Evolutionary conservation across 441 rosid genomes (phyloP).

Genomic region (Gossypium gossypioides): DNA sequence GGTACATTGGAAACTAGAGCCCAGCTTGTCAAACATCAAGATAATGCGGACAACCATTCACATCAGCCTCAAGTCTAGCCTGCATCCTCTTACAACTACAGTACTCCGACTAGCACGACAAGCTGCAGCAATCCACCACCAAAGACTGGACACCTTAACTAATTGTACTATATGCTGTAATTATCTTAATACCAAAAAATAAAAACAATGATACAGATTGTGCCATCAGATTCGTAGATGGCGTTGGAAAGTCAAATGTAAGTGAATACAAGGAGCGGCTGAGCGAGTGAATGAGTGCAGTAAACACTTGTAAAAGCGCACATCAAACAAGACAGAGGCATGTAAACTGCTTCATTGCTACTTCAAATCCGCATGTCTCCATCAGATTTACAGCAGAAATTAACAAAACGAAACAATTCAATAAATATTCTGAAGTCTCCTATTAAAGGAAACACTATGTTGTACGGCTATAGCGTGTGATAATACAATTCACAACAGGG

Average conservation of each 20-base stretch:
- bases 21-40: too few relatives aligned
- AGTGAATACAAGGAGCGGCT: too few relatives aligned
- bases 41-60: too few relatives aligned
- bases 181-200: too few relatives aligned
- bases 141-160: too few relatives aligned
- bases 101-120: too few relatives aligned
- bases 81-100: too few relatives aligned
- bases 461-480: conserved; percentile 23
- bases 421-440: conserved; percentile 19
- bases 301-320: neutral
- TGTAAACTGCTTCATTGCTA: conserved; percentile 20
- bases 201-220: neutral
- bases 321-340: neutral
- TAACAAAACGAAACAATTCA: conserved; percentile 15
- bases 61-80: too few relatives aligned
- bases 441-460: conserved; percentile 21
- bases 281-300: neutral
- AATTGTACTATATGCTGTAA: too few relatives aligned
- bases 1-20: too few relatives aligned
- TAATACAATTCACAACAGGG: conserved; percentile 17
- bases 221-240: neutral
- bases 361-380: conserved; percentile 21
- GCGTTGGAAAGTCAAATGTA: too few relatives aligned
- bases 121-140: too few relatives aligned
- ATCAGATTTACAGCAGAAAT: conserved; percentile 25